Evolutionary conservation across 768 basidiomycete genomes (phyloP), one percentile per base, ranked within the genome.

Genomic region (Lactarius hatsudake): DNA sequence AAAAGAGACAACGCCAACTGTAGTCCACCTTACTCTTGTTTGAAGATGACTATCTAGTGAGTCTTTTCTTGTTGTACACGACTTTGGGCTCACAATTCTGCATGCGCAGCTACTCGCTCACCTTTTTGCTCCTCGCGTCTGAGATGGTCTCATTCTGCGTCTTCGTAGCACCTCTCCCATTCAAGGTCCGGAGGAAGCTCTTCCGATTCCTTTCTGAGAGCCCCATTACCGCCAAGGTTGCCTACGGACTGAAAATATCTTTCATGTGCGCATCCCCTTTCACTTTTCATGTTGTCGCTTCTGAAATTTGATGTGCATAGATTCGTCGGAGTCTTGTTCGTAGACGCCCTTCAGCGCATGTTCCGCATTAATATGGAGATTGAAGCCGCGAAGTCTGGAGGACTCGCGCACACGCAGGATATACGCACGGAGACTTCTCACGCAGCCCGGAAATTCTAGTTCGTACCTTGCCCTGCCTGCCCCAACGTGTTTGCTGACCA

Each of bases 381-480:
- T 0, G 90, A 94, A 42, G 72, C 84, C 23, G 87, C 89, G 15
- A 93, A 89, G 72, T 74, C 80, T 38, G 78, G 77, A 51, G 82
- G 82, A 1, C 78, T 80, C 32, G 81, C 4, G 38, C 38, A 81
- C 9, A 74, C 80, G 61, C 83, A 78, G 71, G 85, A 94, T 74
- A 84, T 87, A 17, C 83, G 91, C 55, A 86, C 87, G 1, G 96
- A 98, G 76, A 91, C 91, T n/a, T 92, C 87, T 75, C 83, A 94
- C 71, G 88, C 96, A 0, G 94, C 94, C 32, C 85, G 94, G 68
- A 95, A 95, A 77, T 98, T 98, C 81, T 96, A 96, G 90, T 94
- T 72, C 67, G 86, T 81, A 42, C 56, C 8, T 59, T 54, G 57
- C 61, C 43, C 38, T 30, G 48, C 45, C 26, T 5, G 55, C 66